Percentiles rank a stretch among this genome's conserved stretches.
Conservation (phyloP, 2,329 filamentous ascomycete genomes). For the Aspergillus sp. region DNA sequence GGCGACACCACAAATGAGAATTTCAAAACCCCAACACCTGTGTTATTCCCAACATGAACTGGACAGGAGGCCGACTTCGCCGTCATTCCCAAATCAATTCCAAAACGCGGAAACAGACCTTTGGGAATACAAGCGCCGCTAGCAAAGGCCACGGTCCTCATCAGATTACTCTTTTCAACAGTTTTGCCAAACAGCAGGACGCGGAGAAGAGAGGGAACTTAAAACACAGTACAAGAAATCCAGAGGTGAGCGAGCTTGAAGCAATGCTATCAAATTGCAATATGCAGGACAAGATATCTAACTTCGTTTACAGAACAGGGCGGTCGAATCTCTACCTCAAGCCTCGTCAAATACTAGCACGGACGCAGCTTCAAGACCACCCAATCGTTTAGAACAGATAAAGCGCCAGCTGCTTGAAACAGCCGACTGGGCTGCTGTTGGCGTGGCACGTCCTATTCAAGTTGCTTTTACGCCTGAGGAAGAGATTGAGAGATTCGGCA, state of each 20-base stretch:
- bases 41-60: conserved; percentile 38
- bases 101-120: conserved; percentile 33
- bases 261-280: neutral
- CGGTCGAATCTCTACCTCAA: neutral
- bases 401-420: conserved; percentile 35
- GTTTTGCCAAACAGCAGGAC: conserved; percentile 6
- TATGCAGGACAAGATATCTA: neutral
- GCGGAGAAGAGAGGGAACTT: neutral
- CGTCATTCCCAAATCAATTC: conserved; percentile 38
- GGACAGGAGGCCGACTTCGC: conserved; percentile 45
- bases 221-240: neutral
- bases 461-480: conserved; percentile 29
- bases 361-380: neutral
- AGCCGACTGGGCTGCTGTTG: conserved; percentile 40
- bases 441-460: conserved; percentile 33
- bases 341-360: neutral
- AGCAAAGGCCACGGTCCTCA: conserved; percentile 10
- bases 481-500: conserved; percentile 34
- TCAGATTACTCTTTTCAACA: conserved; percentile 15
- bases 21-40: neutral
- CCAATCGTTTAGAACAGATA: conserved; percentile 24
- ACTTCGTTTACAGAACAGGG: neutral
- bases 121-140: conserved; percentile 30
- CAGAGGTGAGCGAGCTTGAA: neutral
- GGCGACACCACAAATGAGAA: neutral